Base-by-base conservation (phyloP, 805 yeast genomes). In the Suhomyces sp. region DNA sequence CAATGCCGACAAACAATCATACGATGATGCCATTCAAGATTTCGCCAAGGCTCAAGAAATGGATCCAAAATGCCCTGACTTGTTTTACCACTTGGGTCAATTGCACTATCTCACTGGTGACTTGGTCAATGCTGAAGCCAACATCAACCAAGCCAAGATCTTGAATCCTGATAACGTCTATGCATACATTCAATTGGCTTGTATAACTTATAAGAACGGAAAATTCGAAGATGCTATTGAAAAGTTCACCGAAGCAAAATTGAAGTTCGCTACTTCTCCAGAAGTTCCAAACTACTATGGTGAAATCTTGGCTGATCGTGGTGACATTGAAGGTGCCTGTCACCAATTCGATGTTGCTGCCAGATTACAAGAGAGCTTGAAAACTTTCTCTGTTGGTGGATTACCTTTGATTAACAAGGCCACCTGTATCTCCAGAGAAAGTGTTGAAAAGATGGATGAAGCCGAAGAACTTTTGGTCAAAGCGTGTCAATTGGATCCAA, bases 281-380 rank as follows among this genome's bases (percentile, higher is more conserved):
- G 97, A 90, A 70, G 87, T 91, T 61, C 96, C 94, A 75, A 92
- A 90, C 77, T 94, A 91, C 73, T 91, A 85, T 66, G 99, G 98
- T 65, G 99, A 94, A 76, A 86, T 93, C 47, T 79, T 93, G 63
- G 85, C 89, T 56, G 97, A 93, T 67, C 80, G 80, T 62, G 87
- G 86, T 66, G 89, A 88, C 60, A 72, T 81, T 51, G 79, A 69
- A 27, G 86, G 80, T 55, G 97, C 98, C 52, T 71, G 83, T 54
- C 83, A 83, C 65, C 92, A 90, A 74, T 93, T 91, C 67, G 97
- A 92, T 57, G 80, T 82, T 62, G 90, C 98, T 50, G 85, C 85
- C 50, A 84, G 88, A 69, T 78, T 94, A 65, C 97, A 93, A 76
- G 82, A 80, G 58, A 82, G 82, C 47, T 71, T 84, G 59, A 80